Evolutionary conservation across 495 filamentous ascomycete genomes (phyloP), one percentile per base, ranked within the genome.

Genomic region (Venustampulla echinocandica): DNA sequence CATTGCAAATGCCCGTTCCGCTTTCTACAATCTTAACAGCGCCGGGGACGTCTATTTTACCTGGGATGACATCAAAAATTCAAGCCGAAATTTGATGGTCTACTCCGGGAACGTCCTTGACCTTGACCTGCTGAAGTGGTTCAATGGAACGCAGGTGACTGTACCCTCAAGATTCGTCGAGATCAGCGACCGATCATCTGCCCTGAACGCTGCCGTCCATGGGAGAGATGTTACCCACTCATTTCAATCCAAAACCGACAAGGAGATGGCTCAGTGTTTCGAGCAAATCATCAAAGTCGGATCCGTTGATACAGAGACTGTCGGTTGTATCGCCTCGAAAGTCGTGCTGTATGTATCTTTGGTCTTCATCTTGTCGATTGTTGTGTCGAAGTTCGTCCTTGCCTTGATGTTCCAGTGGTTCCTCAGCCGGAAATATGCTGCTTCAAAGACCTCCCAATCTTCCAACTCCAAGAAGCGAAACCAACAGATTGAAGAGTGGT

Each of bases 401-500:
- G 93, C 93, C 11, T 52, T 97, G 11, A 57, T 90, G 28, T 99
- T 97, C 68, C 86, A 93, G 54, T 99, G 92, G 93, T 92, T 99
- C 59, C 68, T 95, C 49, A 81, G 82, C 52, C 81, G 81, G 49
- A 81, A 79, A 22, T 90, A 87, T 59, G 90, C 81, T 7, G 84
- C 92, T 0, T 65, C 72, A 21, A 89, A 81, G 57, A 86, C 90
- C 2, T 84, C 81, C 10, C 72, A 76, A 47, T 69, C 71, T 4
- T 74, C 82, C 2, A 81, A 89, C 61, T 71, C 75, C 36, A 86
- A 85, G 59, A 81, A 85, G 61, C 79, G 93, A 35, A 82, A 90
- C 45, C 82, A 87, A 49, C 87, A 97, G 61, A 99, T 99, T 46
- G 93, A 99, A 64, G 90, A 96, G 53, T 99, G 93, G 93, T 83